These are phyloP conservation scores for Patellifolia procumbens DNA, from an alignment of 179 eudicot species.

Conservation along the genomic window DNA sequence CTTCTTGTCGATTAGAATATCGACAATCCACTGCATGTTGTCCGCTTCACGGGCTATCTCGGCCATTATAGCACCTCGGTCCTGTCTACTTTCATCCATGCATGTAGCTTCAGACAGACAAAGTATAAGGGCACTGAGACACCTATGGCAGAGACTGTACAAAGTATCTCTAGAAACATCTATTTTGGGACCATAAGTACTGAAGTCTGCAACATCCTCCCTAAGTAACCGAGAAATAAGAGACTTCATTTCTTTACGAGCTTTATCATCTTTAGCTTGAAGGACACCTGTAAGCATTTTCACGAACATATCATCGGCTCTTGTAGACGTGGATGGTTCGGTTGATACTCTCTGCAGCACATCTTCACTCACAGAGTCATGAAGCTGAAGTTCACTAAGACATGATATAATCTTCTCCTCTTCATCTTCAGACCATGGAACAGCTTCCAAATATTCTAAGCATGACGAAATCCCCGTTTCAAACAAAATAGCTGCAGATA, in stretches of 20 bases:
- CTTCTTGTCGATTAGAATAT: slow-evolving; percentile 66
- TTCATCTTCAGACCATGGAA: slow-evolving; percentile 91
- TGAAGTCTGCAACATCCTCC: slow-evolving; percentile 47
- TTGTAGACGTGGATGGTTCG: slow-evolving; percentile 61
- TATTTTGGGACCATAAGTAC: slow-evolving; percentile 34
- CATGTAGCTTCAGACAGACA: slow-evolving; percentile 79
- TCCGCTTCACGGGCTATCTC: slow-evolving; percentile 94
- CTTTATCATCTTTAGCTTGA: slow-evolving; percentile 86
- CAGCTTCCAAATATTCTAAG: slow-evolving; percentile 78
- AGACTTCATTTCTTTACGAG: slow-evolving; percentile 81
- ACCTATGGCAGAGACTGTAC: slow-evolving; percentile 73
- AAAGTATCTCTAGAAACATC: slow-evolving; percentile 74
- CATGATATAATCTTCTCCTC: slow-evolving; percentile 70
- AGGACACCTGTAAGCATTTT: slow-evolving; percentile 65
- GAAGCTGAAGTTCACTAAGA: slow-evolving; percentile 70
- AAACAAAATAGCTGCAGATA: slow-evolving; percentile 73
- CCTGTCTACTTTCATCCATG: slow-evolving; percentile 60
- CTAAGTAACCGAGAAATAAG: slow-evolving; percentile 68
- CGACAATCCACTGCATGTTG: slow-evolving; percentile 88
- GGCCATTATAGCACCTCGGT: slow-evolving; percentile 68
- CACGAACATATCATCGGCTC: slow-evolving; percentile 60
- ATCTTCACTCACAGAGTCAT: slow-evolving; percentile 36
- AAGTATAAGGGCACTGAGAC: slow-evolving; percentile 78
- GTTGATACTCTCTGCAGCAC: slow-evolving; percentile 74
- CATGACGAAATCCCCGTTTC: slow-evolving; percentile 77